phyloP scores from a whole-genome alignment of 164 flowering plant species.

The Vitis labrusca region DNA sequence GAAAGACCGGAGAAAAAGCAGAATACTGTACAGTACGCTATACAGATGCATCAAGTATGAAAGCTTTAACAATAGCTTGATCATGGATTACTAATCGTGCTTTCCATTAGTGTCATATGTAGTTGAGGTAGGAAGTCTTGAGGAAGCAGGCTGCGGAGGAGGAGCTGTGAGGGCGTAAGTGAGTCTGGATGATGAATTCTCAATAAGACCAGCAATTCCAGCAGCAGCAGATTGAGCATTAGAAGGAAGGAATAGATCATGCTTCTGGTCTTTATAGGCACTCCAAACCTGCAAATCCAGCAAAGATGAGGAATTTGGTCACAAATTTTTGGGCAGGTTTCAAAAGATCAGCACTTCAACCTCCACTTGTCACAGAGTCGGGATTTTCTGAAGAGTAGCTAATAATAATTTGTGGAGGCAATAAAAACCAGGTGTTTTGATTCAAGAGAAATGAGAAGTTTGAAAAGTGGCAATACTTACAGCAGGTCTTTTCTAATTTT shows the following conservation, averaged over 20 bases:
- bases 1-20: background rate
- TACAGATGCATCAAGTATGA: slow-evolving; percentile 24
- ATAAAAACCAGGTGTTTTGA: no score
- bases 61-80: background rate
- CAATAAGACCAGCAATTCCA: slow-evolving; percentile 96
- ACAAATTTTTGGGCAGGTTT: background rate
- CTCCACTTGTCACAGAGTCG: no score
- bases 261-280: slow-evolving; percentile 98
- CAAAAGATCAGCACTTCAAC: background rate
- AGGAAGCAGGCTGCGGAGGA: slow-evolving; percentile 45
- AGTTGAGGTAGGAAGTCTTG: slow-evolving; percentile 35
- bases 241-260: slow-evolving; percentile 97
- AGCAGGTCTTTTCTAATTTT: no score
- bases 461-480: no score
- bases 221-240: slow-evolving; percentile 97
- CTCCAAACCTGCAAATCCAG: slow-evolving; percentile 74
- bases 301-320: background rate
- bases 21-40: slow-evolving; percentile 38
- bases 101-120: slow-evolving; percentile 39
- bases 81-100: slow-evolving; percentile 27
- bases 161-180: slow-evolving; percentile 86
- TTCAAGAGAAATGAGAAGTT: no score
- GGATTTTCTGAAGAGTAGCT: no score
- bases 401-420: no score
- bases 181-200: slow-evolving; percentile 76